Percentiles rank a stretch among this genome's conserved stretches.
Evolutionary conservation across 306 rosid species (phyloP).

Genomic region (Ormosia emarginata): DNA sequence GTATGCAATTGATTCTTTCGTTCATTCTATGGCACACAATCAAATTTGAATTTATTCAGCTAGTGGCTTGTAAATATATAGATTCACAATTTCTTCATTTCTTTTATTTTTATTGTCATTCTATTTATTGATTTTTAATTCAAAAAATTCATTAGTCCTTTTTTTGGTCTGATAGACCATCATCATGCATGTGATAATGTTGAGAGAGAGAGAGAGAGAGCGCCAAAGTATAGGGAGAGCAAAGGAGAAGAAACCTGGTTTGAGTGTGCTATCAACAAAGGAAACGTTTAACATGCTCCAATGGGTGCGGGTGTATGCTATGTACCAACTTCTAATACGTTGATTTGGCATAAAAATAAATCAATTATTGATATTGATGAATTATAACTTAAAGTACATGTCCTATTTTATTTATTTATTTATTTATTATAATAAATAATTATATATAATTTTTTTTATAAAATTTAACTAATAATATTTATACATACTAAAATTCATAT

Average conservation of each 20-base stretch:
- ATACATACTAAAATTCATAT: too few relatives aligned
- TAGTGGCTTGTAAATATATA: neutral
- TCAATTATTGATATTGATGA: too few relatives aligned
- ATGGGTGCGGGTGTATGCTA: too few relatives aligned
- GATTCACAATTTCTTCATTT: slow-evolving; percentile 5
- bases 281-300: too few relatives aligned
- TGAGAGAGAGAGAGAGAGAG: neutral
- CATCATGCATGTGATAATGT: neutral
- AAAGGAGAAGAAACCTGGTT: neutral
- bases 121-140: neutral
- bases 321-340: too few relatives aligned
- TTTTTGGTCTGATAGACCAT: neutral
- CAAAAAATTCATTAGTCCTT: neutral
- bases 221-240: neutral
- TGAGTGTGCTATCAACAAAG: neutral
- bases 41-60: slow-evolving; percentile 20
- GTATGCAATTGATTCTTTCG: slow-evolving; percentile 43
- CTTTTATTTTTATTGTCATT: neutral
- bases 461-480: too few relatives aligned
- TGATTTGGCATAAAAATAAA: too few relatives aligned
- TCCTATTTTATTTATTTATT: too few relatives aligned
- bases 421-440: too few relatives aligned
- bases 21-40: slow-evolving; percentile 25
- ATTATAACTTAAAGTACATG: too few relatives aligned
- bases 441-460: too few relatives aligned